phyloP scores from a whole-genome alignment of 163 green algal species.

The Coccomyxa subellipsoidea region DNA sequence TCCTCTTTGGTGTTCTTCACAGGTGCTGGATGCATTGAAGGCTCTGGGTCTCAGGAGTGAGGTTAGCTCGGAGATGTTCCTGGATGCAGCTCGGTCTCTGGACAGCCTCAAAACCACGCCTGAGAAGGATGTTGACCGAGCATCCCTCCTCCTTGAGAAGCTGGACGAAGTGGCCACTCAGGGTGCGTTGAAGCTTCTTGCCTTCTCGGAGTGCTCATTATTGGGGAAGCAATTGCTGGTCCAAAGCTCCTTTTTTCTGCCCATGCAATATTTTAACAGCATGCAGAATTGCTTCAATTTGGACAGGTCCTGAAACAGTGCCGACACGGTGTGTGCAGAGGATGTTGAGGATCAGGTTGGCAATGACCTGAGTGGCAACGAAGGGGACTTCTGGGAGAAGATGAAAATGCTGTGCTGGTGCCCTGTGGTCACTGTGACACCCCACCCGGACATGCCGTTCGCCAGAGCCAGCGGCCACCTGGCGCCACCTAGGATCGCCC shows the following conservation, averaged over 20 bases:
- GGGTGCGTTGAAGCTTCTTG: neutral
- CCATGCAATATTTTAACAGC: neutral
- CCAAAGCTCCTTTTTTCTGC: neutral
- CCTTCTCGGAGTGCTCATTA: neutral
- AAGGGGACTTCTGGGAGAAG: constrained; percentile 3
- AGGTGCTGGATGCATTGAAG: constrained; percentile 18
- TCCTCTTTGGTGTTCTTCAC: neutral
- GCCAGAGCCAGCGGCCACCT: constrained; percentile 17
- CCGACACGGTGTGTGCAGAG: neutral
- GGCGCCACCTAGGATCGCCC: constrained; percentile 33
- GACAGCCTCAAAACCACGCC: neutral
- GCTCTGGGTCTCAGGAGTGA: constrained; percentile 4
- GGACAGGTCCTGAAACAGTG: neutral
- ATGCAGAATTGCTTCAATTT: neutral
- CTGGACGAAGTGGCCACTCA: neutral
- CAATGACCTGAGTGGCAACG: neutral
- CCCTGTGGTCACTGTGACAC: constrained; percentile 43
- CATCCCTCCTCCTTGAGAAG: neutral
- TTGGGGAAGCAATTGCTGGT: neutral
- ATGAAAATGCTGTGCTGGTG: constrained; percentile 53
- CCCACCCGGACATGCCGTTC: constrained; percentile 29
- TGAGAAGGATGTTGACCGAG: neutral
- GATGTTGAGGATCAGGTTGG: neutral
- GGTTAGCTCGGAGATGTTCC: neutral
- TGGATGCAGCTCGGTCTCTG: neutral